These are phyloP conservation scores for Lactarius sanguifluus DNA, from an alignment of 768 basidiomycete species.

Conservation along the genomic window DNA sequence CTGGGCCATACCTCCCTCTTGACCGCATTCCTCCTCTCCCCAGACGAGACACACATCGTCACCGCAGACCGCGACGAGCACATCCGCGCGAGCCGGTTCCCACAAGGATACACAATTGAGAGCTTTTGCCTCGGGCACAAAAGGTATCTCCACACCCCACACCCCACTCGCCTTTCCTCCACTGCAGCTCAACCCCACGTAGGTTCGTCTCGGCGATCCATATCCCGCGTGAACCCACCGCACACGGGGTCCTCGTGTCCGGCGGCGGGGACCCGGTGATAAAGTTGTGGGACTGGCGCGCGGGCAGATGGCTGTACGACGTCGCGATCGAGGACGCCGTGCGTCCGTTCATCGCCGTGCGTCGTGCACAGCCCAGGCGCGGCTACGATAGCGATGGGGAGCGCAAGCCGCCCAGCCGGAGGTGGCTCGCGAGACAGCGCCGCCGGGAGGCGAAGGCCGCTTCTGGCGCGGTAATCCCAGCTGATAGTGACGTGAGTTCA, in stretches of 20 bases:
- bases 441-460: constrained; percentile 29
- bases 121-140: constrained; percentile 82
- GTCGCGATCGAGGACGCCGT: constrained; percentile 48
- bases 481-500: background rate
- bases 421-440: constrained; percentile 27
- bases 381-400: constrained; percentile 30
- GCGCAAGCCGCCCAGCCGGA: constrained; percentile 26
- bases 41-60: constrained; percentile 71
- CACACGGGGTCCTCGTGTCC: constrained; percentile 55
- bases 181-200: background rate
- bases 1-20: constrained; percentile 89
- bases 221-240: constrained; percentile 49
- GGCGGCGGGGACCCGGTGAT: constrained; percentile 84
- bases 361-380: constrained; percentile 36
- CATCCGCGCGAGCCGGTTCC: constrained; percentile 88
- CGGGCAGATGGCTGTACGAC: constrained; percentile 52
- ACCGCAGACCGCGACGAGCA: constrained; percentile 96
- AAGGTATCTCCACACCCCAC: constrained; percentile 53
- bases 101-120: constrained; percentile 82
- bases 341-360: constrained; percentile 41
- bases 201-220: constrained; percentile 87
- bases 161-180: background rate
- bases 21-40: constrained; percentile 66
- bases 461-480: background rate
- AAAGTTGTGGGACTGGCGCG: constrained; percentile 79